These are phyloP conservation scores for Sonneratia caseolaris DNA, from an alignment of 345 rosid genomes.

Conservation along the genomic window DNA sequence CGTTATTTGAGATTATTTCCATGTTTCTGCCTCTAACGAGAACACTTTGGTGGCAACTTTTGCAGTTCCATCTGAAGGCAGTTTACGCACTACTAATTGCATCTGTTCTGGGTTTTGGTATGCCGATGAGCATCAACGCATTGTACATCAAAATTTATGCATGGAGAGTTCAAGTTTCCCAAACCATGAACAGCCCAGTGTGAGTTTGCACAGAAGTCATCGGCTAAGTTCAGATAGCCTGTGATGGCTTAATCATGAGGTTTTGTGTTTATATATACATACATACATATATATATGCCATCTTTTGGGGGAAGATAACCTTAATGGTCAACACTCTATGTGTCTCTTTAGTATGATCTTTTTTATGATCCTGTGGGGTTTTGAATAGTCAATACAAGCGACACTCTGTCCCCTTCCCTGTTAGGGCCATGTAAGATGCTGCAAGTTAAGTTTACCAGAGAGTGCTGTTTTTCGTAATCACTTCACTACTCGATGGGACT, in stretches of 20 bases:
- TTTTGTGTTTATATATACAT: neutral
- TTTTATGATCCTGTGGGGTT: too few relatives aligned
- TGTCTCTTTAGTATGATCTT: too few relatives aligned
- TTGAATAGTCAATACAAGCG: too few relatives aligned
- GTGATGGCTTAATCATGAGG: neutral
- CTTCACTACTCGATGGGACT: too few relatives aligned
- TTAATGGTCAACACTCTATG: too few relatives aligned
- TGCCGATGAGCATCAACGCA: slow-evolving; percentile 63
- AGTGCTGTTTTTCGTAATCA: too few relatives aligned
- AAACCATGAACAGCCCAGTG: slow-evolving; percentile 32
- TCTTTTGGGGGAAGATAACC: too few relatives aligned
- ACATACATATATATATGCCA: neutral
- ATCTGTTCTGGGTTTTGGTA: slow-evolving; percentile 61
- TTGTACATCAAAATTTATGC: slow-evolving; percentile 37
- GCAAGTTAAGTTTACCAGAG: too few relatives aligned
- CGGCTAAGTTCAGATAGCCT: neutral
- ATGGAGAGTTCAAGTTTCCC: slow-evolving; percentile 32
- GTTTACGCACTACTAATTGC: slow-evolving; percentile 53
- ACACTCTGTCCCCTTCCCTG: too few relatives aligned
- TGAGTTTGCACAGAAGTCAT: slow-evolving; percentile 10
- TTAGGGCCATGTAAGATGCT: too few relatives aligned
- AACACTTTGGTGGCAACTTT: neutral
- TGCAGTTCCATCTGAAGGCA: slow-evolving; percentile 63
- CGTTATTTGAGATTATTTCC: neutral
- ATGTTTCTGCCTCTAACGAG: neutral